Evolutionary conservation across 176 grass and related monocot species (phyloP).

Genomic region (Dendrocalamus sinicus): DNA sequence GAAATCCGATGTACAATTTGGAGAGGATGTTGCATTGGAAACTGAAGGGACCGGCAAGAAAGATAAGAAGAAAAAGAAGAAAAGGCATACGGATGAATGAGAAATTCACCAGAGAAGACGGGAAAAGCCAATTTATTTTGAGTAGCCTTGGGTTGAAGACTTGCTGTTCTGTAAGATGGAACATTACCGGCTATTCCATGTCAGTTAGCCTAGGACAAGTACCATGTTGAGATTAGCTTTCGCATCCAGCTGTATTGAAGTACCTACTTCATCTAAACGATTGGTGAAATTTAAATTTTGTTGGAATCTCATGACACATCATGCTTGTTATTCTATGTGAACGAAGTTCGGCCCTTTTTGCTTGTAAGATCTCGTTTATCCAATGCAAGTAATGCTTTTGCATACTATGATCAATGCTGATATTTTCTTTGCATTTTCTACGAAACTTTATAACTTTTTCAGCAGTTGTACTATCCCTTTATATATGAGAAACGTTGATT

Average conservation of each 20-base stretch:
- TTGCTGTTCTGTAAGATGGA: constrained; percentile 33
- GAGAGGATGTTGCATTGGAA: constrained; percentile 36
- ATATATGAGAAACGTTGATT: neutral
- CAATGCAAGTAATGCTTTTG: constrained; percentile 1
- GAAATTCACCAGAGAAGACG: neutral
- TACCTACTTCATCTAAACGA: neutral
- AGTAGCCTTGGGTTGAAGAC: neutral
- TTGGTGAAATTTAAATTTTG: constrained; percentile 26
- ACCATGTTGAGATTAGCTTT: constrained; percentile 27
- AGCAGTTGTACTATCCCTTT: neutral
- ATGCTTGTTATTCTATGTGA: neutral
- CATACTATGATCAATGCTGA: neutral
- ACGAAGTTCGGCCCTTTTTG: neutral
- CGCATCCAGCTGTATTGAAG: neutral
- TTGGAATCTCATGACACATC: neutral
- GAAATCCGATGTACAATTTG: constrained; percentile 32
- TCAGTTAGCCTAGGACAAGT: neutral
- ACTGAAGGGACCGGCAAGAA: constrained; percentile 42
- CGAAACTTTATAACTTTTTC: neutral
- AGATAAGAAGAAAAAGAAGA: constrained; percentile 58
- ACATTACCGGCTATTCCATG: neutral
- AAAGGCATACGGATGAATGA: constrained; percentile 44
- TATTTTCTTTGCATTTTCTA: neutral
- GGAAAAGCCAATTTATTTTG: neutral
- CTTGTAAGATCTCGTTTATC: neutral